These are phyloP conservation scores for Drechslerella coelobrocha DNA, from an alignment of 2,329 filamentous ascomycete species.

Conservation along the genomic window DNA sequence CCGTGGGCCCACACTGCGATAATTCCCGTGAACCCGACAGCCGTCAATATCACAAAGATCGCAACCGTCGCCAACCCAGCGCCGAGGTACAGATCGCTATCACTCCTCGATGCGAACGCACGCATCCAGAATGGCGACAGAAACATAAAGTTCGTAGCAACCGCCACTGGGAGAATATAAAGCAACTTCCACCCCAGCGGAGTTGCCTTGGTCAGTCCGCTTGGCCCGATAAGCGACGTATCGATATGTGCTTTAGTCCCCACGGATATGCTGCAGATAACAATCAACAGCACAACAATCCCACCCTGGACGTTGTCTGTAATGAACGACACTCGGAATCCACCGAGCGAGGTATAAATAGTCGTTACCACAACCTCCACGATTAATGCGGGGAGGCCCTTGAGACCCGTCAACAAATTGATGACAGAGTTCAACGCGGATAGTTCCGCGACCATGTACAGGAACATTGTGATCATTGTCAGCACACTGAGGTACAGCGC, in stretches of 20 bases:
- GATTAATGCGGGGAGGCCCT: slow-evolving; percentile 77
- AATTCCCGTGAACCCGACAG: slow-evolving; percentile 76
- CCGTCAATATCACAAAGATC: slow-evolving; percentile 72
- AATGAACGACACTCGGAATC: slow-evolving; percentile 82
- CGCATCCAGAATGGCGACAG: slow-evolving; percentile 80
- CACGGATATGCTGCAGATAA: slow-evolving; percentile 79
- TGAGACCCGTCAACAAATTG: slow-evolving; percentile 73
- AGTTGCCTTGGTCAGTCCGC: slow-evolving; percentile 71
- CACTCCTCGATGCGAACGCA: slow-evolving; percentile 79
- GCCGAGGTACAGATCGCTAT: slow-evolving; percentile 78
- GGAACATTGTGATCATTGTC: slow-evolving; percentile 79
- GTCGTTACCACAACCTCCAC: slow-evolving; percentile 79
- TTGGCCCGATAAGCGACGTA: slow-evolving; percentile 70
- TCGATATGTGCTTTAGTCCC: slow-evolving; percentile 77
- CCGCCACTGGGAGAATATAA: slow-evolving; percentile 81
- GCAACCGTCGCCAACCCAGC: slow-evolving; percentile 71
- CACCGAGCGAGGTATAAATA: slow-evolving; percentile 81
- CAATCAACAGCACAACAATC: slow-evolving; percentile 77
- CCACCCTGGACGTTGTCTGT: slow-evolving; percentile 81
- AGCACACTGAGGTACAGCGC: slow-evolving; percentile 78
- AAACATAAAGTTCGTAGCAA: slow-evolving; percentile 87
- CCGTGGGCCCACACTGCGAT: slow-evolving; percentile 80
- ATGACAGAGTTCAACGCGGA: slow-evolving; percentile 82
- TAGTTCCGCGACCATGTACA: slow-evolving; percentile 86
- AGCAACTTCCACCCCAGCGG: slow-evolving; percentile 83